These are phyloP conservation scores for Asparagopsis taxiformis DNA, from an alignment of 31 red algal species.

Conservation along the genomic window DNA sequence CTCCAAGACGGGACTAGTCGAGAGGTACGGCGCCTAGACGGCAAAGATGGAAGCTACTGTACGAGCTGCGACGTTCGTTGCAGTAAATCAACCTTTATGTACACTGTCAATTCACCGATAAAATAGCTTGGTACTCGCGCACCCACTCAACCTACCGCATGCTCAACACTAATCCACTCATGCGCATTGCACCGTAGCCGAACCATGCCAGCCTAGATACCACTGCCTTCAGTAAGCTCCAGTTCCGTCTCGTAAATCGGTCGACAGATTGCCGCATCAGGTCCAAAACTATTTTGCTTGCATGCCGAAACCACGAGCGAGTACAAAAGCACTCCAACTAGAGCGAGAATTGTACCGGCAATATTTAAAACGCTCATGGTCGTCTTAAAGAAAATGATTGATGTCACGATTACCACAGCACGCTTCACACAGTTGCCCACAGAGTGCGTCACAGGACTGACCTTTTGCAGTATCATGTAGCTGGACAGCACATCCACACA, in stretches of 20 bases:
- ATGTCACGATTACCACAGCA: conserved; percentile 70
- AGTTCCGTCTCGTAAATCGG: conserved; percentile 64
- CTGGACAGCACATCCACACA: conserved; percentile 78
- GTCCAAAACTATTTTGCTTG: conserved; percentile 79
- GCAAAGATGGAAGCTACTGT: too few species aligned
- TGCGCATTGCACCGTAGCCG: too few species aligned
- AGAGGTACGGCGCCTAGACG: conserved; percentile 11
- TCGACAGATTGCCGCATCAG: conserved; percentile 63
- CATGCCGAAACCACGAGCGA: conserved; percentile 78
- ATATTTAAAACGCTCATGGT: conserved; percentile 64
- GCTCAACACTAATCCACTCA: too few species aligned
- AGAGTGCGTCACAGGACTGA: conserved; percentile 85
- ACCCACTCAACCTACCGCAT: too few species aligned
- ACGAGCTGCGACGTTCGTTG: too few species aligned
- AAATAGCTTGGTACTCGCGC: too few species aligned
- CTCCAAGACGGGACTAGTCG: conserved; percentile 10
- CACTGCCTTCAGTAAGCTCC: conserved; percentile 54
- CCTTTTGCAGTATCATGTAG: conserved; percentile 84
- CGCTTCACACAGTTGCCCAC: conserved; percentile 89
- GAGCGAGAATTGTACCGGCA: conserved; percentile 72
- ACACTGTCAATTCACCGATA: too few species aligned
- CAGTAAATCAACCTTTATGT: too few species aligned
- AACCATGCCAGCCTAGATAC: conserved; percentile 53
- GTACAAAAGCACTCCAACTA: conserved; percentile 85
- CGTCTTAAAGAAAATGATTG: conserved; percentile 79